Percentiles rank a stretch among this genome's conserved stretches.
These are phyloP conservation scores for Phytophthora parvispora DNA, from an alignment of 352 stramenopile species.

Conservation along the genomic window DNA sequence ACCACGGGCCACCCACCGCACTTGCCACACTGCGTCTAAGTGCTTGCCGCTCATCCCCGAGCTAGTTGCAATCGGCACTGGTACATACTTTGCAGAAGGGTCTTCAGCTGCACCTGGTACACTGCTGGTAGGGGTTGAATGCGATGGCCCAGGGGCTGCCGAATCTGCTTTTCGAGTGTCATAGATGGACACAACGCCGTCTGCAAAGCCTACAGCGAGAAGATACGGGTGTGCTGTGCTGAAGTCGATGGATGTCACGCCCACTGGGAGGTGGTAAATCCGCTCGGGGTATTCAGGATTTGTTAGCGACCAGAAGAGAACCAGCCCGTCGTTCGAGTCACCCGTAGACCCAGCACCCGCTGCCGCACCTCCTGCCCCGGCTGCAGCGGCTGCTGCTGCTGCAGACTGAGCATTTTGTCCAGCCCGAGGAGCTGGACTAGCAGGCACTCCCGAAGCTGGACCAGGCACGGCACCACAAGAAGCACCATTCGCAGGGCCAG, in stretches of 20 bases:
- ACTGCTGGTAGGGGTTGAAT: constrained; percentile 5
- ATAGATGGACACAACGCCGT: constrained; percentile 93
- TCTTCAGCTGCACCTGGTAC: background rate
- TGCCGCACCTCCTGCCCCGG: constrained; percentile 3
- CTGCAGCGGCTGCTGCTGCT: constrained; percentile 5
- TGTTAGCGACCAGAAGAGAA: constrained; percentile 96
- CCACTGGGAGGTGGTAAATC: constrained; percentile 80
- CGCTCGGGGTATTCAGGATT: constrained; percentile 94
- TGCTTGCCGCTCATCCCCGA: constrained; percentile 79
- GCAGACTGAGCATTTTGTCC: constrained; percentile 14
- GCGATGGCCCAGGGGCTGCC: background rate
- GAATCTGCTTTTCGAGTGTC: constrained; percentile 86
- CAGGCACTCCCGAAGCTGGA: background rate
- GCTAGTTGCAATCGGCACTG: constrained; percentile 65
- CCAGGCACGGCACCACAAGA: background rate
- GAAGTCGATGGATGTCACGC: constrained; percentile 93
- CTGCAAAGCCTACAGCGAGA: constrained; percentile 90
- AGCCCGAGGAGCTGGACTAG: constrained; percentile 9
- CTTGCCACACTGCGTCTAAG: constrained; percentile 93
- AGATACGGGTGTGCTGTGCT: constrained; percentile 88
- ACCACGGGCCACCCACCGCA: constrained; percentile 94
- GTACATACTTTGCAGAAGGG: constrained; percentile 17
- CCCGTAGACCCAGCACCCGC: background rate
- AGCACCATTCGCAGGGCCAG: background rate
- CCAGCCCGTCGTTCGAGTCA: constrained; percentile 61